Evolutionary conservation across 2,329 filamentous ascomycete species (phyloP).

Genomic region (Alternaria sp.): DNA sequence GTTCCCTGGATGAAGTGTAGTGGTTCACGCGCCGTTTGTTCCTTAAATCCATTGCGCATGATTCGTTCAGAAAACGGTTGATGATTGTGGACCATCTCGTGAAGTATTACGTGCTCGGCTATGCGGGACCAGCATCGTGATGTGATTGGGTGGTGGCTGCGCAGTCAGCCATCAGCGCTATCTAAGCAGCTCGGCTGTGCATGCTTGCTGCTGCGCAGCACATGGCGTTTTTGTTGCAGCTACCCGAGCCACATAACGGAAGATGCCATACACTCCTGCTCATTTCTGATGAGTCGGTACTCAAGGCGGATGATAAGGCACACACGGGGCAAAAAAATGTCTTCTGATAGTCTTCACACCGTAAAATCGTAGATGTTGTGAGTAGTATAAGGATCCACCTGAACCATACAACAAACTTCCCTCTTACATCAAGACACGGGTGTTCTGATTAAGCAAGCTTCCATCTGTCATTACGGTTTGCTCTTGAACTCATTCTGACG

Average conservation of each 20-base stretch:
- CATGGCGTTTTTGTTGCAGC: background rate
- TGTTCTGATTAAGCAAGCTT: slow-evolving; percentile 6
- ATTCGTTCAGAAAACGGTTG: background rate
- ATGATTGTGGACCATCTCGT: background rate
- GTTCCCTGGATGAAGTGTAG: background rate
- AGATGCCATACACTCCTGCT: background rate
- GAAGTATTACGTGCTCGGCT: background rate
- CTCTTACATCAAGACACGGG: background rate
- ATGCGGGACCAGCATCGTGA: background rate
- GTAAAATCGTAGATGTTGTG: no score
- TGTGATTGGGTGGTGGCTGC: background rate
- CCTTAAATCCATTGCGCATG: background rate
- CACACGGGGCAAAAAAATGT: background rate
- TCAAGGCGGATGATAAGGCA: background rate
- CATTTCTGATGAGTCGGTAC: no score
- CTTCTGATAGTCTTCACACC: no score
- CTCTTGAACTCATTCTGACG: background rate
- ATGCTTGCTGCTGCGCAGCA: background rate
- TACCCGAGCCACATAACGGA: background rate
- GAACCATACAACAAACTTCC: background rate
- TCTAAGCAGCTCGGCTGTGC: background rate
- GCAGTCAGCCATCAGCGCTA: background rate
- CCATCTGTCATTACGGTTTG: slow-evolving; percentile 11
- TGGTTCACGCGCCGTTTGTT: slow-evolving; percentile 3
- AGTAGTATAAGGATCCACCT: slow-evolving; percentile 5